These are phyloP conservation scores for Lyophyllum decastes DNA, from an alignment of 768 basidiomycete genomes.

Conservation along the genomic window DNA sequence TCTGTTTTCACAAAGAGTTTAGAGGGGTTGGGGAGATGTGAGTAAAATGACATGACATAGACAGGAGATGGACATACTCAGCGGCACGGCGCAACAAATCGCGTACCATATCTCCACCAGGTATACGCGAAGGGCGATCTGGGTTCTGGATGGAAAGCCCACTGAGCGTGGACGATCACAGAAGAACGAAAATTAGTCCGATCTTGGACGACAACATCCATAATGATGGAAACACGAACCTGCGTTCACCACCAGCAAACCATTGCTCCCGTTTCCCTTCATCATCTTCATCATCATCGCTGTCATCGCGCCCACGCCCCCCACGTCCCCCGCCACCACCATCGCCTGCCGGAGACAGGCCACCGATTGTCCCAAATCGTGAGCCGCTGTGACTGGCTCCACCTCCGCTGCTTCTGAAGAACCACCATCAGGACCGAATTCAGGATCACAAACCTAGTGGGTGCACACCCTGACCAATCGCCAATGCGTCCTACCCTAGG, in stretches of 20 bases:
- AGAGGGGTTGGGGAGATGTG: neutral
- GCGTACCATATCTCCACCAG: slow-evolving; percentile 62
- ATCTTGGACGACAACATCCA: neutral
- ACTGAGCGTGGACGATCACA: slow-evolving; percentile 39
- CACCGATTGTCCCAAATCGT: slow-evolving; percentile 30
- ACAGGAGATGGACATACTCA: slow-evolving; percentile 50
- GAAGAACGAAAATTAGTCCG: neutral
- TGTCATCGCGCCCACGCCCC: slow-evolving; percentile 22
- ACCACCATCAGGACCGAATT: neutral
- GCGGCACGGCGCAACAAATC: slow-evolving; percentile 81
- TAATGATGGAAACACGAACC: slow-evolving; percentile 41
- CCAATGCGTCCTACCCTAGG: slow-evolving; percentile 56
- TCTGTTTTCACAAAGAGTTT: slow-evolving; percentile 24
- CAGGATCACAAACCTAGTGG: neutral
- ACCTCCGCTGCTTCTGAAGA: slow-evolving; percentile 4
- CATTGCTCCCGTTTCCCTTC: slow-evolving; percentile 63
- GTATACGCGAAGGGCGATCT: slow-evolving; percentile 43
- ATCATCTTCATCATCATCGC: slow-evolving; percentile 54
- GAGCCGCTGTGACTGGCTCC: slow-evolving; percentile 17
- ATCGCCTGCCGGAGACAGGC: slow-evolving; percentile 16
- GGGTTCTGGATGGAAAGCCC: slow-evolving; percentile 91
- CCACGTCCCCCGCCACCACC: slow-evolving; percentile 4
- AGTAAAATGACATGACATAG: neutral
- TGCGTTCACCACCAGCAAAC: slow-evolving; percentile 95
- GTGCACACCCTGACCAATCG: slow-evolving; percentile 42